Base-by-base conservation (phyloP, 441 rosid species). In the Erodium texanum region DNA sequence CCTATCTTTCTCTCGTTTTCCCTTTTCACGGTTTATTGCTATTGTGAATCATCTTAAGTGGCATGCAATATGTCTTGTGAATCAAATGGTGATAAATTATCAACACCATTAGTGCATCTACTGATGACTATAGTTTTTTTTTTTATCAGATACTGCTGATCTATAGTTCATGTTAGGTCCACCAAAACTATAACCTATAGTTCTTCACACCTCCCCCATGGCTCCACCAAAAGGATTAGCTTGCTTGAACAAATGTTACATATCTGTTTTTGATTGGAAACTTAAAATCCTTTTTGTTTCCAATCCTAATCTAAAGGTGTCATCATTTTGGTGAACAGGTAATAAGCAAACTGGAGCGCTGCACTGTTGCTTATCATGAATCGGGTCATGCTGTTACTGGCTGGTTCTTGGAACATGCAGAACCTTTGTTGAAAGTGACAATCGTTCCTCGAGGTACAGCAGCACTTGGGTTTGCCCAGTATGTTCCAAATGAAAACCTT, bases 391-490 rank as follows among this genome's bases (percentile, higher is more conserved):
- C 90, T 14, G 90, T 87, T 72, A 70, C 82, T 20, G 89, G 93
- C 34, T 87, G 93, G 93, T 84, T 87, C 79, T 70, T 87, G 73
- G 93, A 87, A 76, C 90, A 87, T 48, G 90, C 93, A 0, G 89
- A 87, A 61, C 93, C 93, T 22, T 78, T 87, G 72, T 72, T 87
- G 78, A 87, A 87, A 66, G 93, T 87, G 66, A 86, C 93, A 7
- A 87, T 87, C 19, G 93, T 88, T 48, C 93, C 93, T 36, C 93
- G 93, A 0, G 93, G 90, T 11, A 86, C 90, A 59, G 90, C 90
- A 0, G 93, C 93, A 1, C 87, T 88, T 23, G 93, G 93, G 20
- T 88, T 88, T 79, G 93, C 93, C 0, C 90, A 88, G 66, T 88
- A 88, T 20, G 93, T 86, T 68, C 93, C 93, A 14, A 88, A 83